A percentile compares a stretch with the other conserved stretches of the same genome.
Conservation (phyloP, 495 filamentous ascomycete genomes). For the Bombardia bombarda region DNA sequence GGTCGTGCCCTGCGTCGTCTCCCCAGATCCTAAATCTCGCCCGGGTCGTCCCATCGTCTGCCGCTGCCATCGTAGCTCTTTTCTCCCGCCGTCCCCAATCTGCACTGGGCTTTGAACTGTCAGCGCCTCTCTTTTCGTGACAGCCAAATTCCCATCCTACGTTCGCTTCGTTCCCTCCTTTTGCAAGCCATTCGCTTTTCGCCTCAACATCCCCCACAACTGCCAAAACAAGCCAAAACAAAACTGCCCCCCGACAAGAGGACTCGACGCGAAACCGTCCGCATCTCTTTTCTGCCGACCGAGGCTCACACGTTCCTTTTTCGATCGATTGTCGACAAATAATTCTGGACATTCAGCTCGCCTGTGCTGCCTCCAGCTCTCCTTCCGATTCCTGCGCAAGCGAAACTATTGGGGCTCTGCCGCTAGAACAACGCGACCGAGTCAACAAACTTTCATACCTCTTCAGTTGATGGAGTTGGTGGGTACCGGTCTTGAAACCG, state of each 20-base stretch:
- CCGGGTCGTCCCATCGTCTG: slow-evolving; percentile 1
- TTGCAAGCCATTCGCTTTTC: background rate
- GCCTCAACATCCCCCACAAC: background rate
- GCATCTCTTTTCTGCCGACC: background rate
- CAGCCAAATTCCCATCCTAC: background rate
- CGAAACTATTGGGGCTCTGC: background rate
- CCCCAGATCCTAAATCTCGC: slow-evolving; percentile 22
- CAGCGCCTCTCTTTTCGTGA: slow-evolving; percentile 4
- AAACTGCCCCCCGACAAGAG: background rate
- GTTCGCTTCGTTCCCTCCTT: slow-evolving; percentile 18
- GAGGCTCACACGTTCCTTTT: background rate
- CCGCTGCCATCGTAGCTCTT: slow-evolving; percentile 2
- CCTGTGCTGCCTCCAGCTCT: no score
- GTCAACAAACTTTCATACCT: background rate
- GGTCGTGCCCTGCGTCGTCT: slow-evolving; percentile 6
- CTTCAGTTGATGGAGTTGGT: slow-evolving; percentile 7
- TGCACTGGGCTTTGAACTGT: slow-evolving; percentile 4
- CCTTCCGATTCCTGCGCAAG: no score
- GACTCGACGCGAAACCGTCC: slow-evolving; percentile 9
- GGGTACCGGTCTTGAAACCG: slow-evolving; percentile 8
- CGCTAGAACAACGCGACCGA: no score
- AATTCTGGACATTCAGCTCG: no score
- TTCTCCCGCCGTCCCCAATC: slow-evolving; percentile 2
- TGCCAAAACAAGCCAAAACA: background rate
- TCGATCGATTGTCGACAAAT: no score